phyloP scores from a whole-genome alignment of 805 yeast genomes.

The Cyberlindnera suaveolens region DNA sequence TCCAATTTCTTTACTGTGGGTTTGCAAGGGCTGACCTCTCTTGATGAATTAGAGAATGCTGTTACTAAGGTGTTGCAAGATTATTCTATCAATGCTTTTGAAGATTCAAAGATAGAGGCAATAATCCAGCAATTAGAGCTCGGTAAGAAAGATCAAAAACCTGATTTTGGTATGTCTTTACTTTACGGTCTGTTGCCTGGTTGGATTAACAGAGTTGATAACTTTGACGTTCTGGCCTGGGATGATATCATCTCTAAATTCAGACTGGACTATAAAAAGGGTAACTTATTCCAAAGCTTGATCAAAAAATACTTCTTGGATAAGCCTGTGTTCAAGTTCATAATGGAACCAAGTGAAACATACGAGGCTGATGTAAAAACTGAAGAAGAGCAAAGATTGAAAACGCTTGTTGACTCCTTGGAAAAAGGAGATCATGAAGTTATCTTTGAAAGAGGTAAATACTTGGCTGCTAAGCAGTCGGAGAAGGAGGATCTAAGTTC shows the following conservation, averaged over 20 bases:
- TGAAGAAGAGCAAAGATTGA: constrained; percentile 54
- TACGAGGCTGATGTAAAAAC: constrained; percentile 44
- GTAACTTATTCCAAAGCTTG: constrained; percentile 53
- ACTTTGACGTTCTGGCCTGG: constrained; percentile 61
- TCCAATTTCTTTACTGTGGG: constrained; percentile 79
- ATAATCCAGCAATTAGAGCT: constrained; percentile 85
- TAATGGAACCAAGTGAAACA: constrained; percentile 63
- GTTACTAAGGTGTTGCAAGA: constrained; percentile 42
- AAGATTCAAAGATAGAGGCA: constrained; percentile 65
- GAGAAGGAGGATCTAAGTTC: constrained; percentile 67
- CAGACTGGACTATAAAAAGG: constrained; percentile 50
- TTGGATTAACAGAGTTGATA: constrained; percentile 81
- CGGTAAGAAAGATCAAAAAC: constrained; percentile 75
- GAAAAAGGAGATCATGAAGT: constrained; percentile 49
- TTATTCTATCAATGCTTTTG: constrained; percentile 40
- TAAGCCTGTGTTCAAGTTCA: constrained; percentile 60
- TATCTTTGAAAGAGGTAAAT: constrained; percentile 54
- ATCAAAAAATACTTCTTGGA: constrained; percentile 46
- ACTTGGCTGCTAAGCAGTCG: constrained; percentile 57
- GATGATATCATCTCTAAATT: constrained; percentile 54
- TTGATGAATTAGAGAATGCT: constrained; percentile 38
- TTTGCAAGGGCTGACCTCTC: constrained; percentile 64
- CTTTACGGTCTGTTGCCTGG: constrained; percentile 72
- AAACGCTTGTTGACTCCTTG: constrained; percentile 35
- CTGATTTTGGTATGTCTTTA: constrained; percentile 82